Percentiles rank a stretch among this genome's conserved stretches.
Evolutionary conservation across 2,329 filamentous ascomycete species (phyloP).

Genomic region (Stemphylium beticola): DNA sequence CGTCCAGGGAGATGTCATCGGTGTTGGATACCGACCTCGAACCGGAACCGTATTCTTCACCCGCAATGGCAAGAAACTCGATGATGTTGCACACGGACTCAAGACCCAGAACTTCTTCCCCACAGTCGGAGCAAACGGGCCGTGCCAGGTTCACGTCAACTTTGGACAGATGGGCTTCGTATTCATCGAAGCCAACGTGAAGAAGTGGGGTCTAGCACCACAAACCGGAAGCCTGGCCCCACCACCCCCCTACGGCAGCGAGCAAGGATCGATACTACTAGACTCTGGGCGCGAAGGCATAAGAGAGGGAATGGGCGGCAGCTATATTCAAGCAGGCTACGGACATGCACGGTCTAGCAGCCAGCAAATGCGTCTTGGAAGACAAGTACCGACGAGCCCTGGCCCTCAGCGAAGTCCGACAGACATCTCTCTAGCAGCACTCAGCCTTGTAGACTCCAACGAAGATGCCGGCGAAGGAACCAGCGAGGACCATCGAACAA

Average conservation of each 20-base stretch:
- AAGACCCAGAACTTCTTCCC: slow-evolving; percentile 98
- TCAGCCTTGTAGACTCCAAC: slow-evolving; percentile 72
- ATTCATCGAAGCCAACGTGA: slow-evolving; percentile 98
- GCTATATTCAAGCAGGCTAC: slow-evolving; percentile 54
- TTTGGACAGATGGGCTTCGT: slow-evolving; percentile 98
- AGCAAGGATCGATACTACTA: slow-evolving; percentile 93
- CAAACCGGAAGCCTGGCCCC: slow-evolving; percentile 95
- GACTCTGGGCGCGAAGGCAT: slow-evolving; percentile 72
- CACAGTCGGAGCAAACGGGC: slow-evolving; percentile 93
- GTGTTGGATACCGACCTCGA: slow-evolving; percentile 91
- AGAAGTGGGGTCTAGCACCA: slow-evolving; percentile 98
- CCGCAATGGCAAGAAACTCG: slow-evolving; percentile 94
- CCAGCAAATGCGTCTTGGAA: slow-evolving; percentile 74
- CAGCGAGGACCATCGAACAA: slow-evolving; percentile 52
- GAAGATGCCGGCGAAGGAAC: slow-evolving; percentile 76
- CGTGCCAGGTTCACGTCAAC: slow-evolving; percentile 92
- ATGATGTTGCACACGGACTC: slow-evolving; percentile 90
- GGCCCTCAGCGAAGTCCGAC: slow-evolving; percentile 90
- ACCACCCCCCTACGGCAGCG: slow-evolving; percentile 93
- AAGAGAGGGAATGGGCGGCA: slow-evolving; percentile 59
- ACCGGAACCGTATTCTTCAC: slow-evolving; percentile 98
- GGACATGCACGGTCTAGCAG: slow-evolving; percentile 77
- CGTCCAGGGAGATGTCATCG: slow-evolving; percentile 93
- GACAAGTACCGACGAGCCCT: slow-evolving; percentile 77
- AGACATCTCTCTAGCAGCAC: slow-evolving; percentile 90